Evolutionary conservation across 306 rosid species (phyloP).

Genomic region (Fragaria vesca): DNA sequence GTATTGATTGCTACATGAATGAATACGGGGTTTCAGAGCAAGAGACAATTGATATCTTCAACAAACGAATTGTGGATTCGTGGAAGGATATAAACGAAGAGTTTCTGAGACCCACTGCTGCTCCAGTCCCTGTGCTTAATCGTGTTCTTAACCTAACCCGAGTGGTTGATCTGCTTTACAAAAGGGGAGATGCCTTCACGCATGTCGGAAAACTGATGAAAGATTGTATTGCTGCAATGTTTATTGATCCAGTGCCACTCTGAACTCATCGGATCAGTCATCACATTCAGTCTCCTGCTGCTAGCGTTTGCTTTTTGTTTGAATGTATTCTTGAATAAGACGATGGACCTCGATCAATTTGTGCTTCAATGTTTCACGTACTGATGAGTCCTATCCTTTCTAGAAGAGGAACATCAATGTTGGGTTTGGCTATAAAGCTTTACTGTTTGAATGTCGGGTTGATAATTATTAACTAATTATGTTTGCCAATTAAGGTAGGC

Average conservation of each 20-base stretch:
- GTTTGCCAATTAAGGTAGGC: background rate
- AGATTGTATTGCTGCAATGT: background rate
- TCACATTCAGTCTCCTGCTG: too few species aligned
- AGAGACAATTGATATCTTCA: background rate
- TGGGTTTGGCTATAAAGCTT: background rate
- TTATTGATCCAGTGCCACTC: conserved; percentile 11
- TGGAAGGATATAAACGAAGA: conserved; percentile 17
- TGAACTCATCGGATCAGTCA: background rate
- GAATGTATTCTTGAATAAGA: background rate
- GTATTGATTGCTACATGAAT: conserved; percentile 9
- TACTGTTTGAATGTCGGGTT: background rate
- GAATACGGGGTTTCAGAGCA: conserved; percentile 10
- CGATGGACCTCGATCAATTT: background rate
- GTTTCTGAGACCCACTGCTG: background rate
- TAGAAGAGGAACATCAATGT: background rate
- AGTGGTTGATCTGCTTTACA: background rate
- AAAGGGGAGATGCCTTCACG: background rate
- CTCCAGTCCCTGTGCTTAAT: background rate
- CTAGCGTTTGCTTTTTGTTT: background rate
- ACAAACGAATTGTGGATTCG: background rate
- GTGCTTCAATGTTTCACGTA: background rate
- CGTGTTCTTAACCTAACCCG: background rate
- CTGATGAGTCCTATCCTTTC: too few species aligned
- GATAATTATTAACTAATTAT: too few species aligned
- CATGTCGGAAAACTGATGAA: conserved; percentile 1